Conservation (phyloP, 2,329 filamentous ascomycete genomes). For the Elsinoe batatas region DNA sequence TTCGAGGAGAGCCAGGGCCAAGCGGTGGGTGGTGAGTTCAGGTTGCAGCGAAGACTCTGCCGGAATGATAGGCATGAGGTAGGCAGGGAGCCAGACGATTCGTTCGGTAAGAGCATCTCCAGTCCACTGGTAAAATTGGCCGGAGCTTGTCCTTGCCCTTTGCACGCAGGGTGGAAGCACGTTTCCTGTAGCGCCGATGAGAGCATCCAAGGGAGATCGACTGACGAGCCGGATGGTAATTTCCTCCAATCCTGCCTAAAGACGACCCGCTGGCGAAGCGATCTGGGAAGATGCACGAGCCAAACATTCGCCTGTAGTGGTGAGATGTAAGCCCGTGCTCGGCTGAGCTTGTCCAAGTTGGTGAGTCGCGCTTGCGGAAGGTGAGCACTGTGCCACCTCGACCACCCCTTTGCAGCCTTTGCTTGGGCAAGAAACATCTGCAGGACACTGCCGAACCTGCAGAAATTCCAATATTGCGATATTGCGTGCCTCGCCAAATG, state of each 20-base stretch:
- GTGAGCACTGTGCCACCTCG: neutral
- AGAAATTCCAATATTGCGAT: constrained; percentile 5
- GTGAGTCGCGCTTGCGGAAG: constrained; percentile 6
- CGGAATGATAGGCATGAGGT: neutral
- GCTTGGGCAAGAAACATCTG: neutral
- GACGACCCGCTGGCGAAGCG: constrained; percentile 7
- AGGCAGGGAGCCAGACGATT: neutral
- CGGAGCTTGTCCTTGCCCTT: too few species aligned
- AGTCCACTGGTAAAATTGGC: neutral
- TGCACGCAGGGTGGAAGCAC: neutral
- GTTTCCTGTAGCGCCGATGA: constrained; percentile 10
- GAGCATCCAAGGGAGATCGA: constrained; percentile 1
- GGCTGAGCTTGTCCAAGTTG: neutral
- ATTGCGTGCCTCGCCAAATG: constrained; percentile 5
- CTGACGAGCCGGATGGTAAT: constrained; percentile 10
- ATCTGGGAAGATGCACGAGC: constrained; percentile 7
- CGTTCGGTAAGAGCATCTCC: neutral
- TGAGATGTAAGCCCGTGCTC: constrained; percentile 1
- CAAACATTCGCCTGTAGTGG: neutral
- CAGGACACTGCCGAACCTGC: neutral
- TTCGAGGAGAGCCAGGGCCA: constrained; percentile 2
- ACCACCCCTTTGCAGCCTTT: neutral
- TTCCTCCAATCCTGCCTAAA: constrained; percentile 11
- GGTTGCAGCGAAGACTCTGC: neutral
- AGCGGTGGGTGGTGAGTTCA: neutral